Percentiles rank a stretch among this genome's conserved stretches.
Conservation (phyloP, 306 rosid genomes). For the Casuarina cunninghamiana region DNA sequence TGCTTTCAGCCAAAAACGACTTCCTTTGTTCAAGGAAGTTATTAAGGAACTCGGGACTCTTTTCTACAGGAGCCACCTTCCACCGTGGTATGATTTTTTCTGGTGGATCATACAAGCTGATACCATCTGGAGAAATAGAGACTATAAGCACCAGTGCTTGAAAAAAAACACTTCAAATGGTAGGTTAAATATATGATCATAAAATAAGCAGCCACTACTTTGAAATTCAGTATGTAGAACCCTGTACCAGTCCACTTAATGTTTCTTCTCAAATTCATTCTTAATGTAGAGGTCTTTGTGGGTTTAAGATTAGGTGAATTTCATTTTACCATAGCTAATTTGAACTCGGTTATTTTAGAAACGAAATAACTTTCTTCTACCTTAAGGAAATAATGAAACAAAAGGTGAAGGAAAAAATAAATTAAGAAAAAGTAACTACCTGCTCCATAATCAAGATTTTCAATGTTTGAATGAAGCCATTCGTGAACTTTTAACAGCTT, state of each 20-base stretch:
- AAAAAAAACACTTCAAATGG: slow-evolving; percentile 11
- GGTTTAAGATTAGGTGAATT: slow-evolving; percentile 7
- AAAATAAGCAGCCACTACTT: background rate
- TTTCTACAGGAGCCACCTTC: slow-evolving; percentile 80
- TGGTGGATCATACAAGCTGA: slow-evolving; percentile 82
- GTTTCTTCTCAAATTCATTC: slow-evolving; percentile 10
- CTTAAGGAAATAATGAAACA: slow-evolving; percentile 14
- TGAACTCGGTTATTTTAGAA: background rate
- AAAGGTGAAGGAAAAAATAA: slow-evolving; percentile 19
- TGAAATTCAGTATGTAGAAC: background rate
- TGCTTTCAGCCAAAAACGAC: slow-evolving; percentile 37
- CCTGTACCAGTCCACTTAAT: slow-evolving; percentile 6
- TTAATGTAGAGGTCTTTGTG: slow-evolving; percentile 7
- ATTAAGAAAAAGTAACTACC: slow-evolving; percentile 52
- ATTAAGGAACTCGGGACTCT: slow-evolving; percentile 63
- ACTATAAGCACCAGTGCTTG: slow-evolving; percentile 27
- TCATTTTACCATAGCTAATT: background rate
- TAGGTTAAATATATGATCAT: background rate
- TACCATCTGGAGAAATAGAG: slow-evolving; percentile 60
- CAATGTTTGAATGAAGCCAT: slow-evolving; percentile 87
- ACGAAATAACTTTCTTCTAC: slow-evolving; percentile 8
- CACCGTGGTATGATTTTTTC: slow-evolving; percentile 88
- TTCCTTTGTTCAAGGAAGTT: slow-evolving; percentile 56
- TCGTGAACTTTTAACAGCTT: slow-evolving; percentile 70
- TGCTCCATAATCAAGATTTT: slow-evolving; percentile 87